Percentiles rank a stretch among this genome's conserved stretches.
Conservation (phyloP, 345 rosid species). For the Citrus australasica region DNA sequence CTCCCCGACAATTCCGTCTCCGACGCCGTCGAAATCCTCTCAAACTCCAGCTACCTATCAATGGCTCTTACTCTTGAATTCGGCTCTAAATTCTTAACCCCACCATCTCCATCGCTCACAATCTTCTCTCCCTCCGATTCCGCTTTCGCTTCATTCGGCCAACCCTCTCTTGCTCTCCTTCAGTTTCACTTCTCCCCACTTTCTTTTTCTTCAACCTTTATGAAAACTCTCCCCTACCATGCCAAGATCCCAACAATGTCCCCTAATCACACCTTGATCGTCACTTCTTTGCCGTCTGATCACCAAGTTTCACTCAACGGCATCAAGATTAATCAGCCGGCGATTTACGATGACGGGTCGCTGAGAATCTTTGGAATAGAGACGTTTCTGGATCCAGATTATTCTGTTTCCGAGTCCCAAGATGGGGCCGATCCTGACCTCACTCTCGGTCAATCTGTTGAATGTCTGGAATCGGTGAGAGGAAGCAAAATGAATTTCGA, state of each 20-base stretch:
- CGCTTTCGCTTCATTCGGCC: constrained; percentile 26
- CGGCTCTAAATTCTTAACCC: constrained; percentile 14
- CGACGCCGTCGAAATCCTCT: constrained; percentile 22
- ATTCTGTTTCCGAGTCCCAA: background rate
- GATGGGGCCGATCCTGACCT: background rate
- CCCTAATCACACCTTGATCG: constrained; percentile 19
- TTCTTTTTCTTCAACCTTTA: constrained; percentile 7
- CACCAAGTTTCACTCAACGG: constrained; percentile 19
- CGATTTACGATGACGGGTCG: constrained; percentile 27
- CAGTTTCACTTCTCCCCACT: constrained; percentile 32
- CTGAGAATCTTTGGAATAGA: constrained; percentile 26
- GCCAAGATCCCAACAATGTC: constrained; percentile 33
- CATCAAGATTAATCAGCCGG: constrained; percentile 11
- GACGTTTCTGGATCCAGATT: constrained; percentile 24
- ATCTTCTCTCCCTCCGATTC: constrained; percentile 36
- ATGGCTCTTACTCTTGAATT: constrained; percentile 36
- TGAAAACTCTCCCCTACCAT: constrained; percentile 25
- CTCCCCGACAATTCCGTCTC: constrained; percentile 13
- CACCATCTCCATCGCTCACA: constrained; percentile 25
- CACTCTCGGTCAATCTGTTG: background rate
- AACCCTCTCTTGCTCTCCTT: constrained; percentile 37
- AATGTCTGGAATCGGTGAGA: background rate
- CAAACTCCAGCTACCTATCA: constrained; percentile 18
- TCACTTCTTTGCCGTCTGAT: constrained; percentile 20
- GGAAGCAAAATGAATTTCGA: background rate